A percentile compares a stretch with the other conserved stretches of the same genome.
phyloP scores from a whole-genome alignment of 805 yeast genomes.

The Metschnikowia hibisci region DNA sequence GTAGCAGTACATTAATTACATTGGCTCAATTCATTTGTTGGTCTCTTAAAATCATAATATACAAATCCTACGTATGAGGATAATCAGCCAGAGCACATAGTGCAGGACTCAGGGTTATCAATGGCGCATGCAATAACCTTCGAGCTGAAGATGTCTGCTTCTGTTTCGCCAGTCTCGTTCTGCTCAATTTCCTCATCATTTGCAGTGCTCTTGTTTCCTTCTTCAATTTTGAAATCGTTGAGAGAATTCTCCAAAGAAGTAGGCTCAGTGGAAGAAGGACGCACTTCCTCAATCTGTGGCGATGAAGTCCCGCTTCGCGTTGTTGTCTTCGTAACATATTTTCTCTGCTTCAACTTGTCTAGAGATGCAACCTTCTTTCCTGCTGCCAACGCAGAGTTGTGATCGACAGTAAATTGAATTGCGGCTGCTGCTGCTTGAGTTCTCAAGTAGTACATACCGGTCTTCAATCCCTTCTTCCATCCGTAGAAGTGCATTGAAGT shows the following conservation, averaged over 20 bases:
- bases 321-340: conserved; percentile 26
- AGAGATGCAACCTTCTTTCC: conserved; percentile 36
- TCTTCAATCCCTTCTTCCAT: conserved; percentile 97
- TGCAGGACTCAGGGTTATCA: conserved; percentile 94
- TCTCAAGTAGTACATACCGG: conserved; percentile 97
- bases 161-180: conserved; percentile 31
- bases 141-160: conserved; percentile 83
- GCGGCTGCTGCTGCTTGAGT: conserved; percentile 98
- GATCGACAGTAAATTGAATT: conserved; percentile 70
- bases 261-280: conserved; percentile 37
- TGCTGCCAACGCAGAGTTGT: conserved; percentile 37
- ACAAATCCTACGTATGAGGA: not conserved
- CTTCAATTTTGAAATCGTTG: conserved; percentile 41
- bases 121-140: conserved; percentile 96
- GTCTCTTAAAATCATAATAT: not conserved
- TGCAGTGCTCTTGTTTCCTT: conserved; percentile 7
- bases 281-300: conserved; percentile 15
- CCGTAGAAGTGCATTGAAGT: conserved; percentile 99
- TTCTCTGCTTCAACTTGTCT: conserved; percentile 39
- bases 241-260: conserved; percentile 44
- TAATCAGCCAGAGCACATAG: conserved; percentile 93
- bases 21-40: too few relatives aligned
- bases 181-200: conserved; percentile 5
- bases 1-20: too few relatives aligned
- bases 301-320: conserved; percentile 22